Evolutionary conservation across 805 yeast species (phyloP), one percentile per base, ranked within the genome.

Genomic region (Kluyveromyces dobzhanskii): DNA sequence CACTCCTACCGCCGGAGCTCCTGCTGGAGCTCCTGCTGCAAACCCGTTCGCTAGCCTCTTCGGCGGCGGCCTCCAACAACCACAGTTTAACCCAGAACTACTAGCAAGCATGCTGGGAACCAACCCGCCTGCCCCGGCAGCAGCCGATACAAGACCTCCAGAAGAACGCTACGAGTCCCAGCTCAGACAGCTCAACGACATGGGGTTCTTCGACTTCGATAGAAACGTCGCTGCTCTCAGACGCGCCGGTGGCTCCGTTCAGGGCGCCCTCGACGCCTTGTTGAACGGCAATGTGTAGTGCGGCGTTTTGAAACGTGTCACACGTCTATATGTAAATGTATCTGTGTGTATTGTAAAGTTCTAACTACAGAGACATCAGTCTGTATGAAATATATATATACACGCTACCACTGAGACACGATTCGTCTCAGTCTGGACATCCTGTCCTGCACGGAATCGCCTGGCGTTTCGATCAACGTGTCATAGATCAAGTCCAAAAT

Each of bases 201-300:
- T 83, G 73, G 92, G 92, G 5, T 90, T 90, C 66, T 77, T 75
- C 49, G 97, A 90, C 49, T 90, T 90, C 57, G 97, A 90, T 49
- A 73, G 85, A 49, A 92, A 92, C 56, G 87, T 92, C 17, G 79
- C 78, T 21, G 97, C 97, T 1, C 71, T 92, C 52, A 78, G 97
- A 66, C 78, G 97, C 64, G 78, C 90, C 40, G 98, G 98, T 25
- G 98, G 98, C 7, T 85, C 88, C 46, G 97, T 90, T 18, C 96
- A 90, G 65, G 97, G 97, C 33, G 98, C 98, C 9, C 70, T 90
- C 37, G 97, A 90, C 61, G 84, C 85, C 39, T 66, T 88, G 50
- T 70, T 88, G 42, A 81, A 72, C 44, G 84, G 83, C 19, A 63
- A 65, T 40, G 70, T 73, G 30, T 75, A 58, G 50, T 17, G 24